These are phyloP conservation scores for Penicillium salamii DNA, from an alignment of 495 filamentous ascomycete genomes.

Conservation along the genomic window DNA sequence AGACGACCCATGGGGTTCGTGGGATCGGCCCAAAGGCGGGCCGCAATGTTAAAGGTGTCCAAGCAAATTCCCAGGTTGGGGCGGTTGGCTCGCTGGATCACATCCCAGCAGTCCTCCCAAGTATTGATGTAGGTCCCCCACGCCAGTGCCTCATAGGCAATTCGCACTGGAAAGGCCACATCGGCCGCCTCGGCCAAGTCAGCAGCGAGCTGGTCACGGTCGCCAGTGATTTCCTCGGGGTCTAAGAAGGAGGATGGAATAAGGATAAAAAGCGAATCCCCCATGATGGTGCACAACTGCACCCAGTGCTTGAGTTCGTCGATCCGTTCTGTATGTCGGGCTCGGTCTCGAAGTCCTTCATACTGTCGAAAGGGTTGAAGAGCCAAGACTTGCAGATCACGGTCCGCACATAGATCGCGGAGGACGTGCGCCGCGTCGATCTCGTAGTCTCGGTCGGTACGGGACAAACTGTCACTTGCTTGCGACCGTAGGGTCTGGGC, in stretches of 20 bases:
- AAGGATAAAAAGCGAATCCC: slow-evolving; percentile 58
- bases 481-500: slow-evolving; percentile 17
- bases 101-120: slow-evolving; percentile 68
- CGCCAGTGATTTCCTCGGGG: slow-evolving; percentile 46
- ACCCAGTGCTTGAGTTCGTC: slow-evolving; percentile 63
- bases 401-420: slow-evolving; percentile 49
- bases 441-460: slow-evolving; percentile 22
- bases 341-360: slow-evolving; percentile 61
- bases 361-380: slow-evolving; percentile 75
- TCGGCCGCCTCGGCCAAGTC: slow-evolving; percentile 64
- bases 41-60: slow-evolving; percentile 76
- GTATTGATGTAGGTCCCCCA: slow-evolving; percentile 68
- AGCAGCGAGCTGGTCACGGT: slow-evolving; percentile 51
- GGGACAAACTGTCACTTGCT: not conserved
- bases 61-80: slow-evolving; percentile 71
- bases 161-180: slow-evolving; percentile 52
- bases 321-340: slow-evolving; percentile 50
- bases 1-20: slow-evolving; percentile 45
- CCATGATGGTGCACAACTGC: slow-evolving; percentile 52
- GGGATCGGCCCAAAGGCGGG: slow-evolving; percentile 64
- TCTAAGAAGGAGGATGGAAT: slow-evolving; percentile 67
- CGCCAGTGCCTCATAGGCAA: slow-evolving; percentile 68
- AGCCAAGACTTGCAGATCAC: slow-evolving; percentile 54
- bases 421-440: slow-evolving; percentile 55
- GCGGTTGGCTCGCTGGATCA: slow-evolving; percentile 58